Percentiles rank a stretch among this genome's conserved stretches.
These are phyloP conservation scores for Ophiorrhiza pumila DNA, from an alignment of 257 asterid genomes.

Conservation along the genomic window DNA sequence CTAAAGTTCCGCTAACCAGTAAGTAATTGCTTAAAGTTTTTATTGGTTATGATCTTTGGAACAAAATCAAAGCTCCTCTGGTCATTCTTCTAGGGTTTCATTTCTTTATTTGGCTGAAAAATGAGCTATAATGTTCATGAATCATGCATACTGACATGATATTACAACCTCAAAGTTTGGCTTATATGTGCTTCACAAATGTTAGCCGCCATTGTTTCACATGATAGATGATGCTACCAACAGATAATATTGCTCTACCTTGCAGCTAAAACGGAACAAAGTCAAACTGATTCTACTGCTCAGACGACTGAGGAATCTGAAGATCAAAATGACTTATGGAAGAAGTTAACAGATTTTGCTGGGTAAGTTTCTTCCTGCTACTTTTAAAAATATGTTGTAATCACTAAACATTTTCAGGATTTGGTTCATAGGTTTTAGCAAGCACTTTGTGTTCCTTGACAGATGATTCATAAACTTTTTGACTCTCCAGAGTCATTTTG, in stretches of 20 bases:
- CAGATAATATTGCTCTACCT: conserved; percentile 13
- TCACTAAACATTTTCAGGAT: not conserved
- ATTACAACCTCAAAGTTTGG: not conserved
- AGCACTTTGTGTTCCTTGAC: not conserved
- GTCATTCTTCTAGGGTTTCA: not conserved
- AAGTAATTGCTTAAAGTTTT: conserved; percentile 23
- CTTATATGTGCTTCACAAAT: not conserved
- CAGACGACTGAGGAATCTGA: conserved; percentile 49
- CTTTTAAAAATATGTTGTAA: not conserved
- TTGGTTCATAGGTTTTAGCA: not conserved
- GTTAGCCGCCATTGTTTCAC: not conserved
- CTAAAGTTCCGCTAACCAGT: conserved; percentile 68
- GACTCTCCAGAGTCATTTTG: not conserved
- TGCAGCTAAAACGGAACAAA: conserved; percentile 52
- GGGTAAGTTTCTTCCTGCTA: conserved; percentile 51
- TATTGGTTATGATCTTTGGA: not conserved
- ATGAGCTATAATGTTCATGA: not conserved
- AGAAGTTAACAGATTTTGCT: conserved; percentile 68
- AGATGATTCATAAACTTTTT: not conserved
- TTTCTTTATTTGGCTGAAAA: not conserved
- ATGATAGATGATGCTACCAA: not conserved
- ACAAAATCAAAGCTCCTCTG: not conserved
- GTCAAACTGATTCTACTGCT: conserved; percentile 31
- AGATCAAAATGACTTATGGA: conserved; percentile 62
- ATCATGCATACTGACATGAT: not conserved